These are phyloP conservation scores for Pseudozyma sp. DNA, from an alignment of 1,284 basidiomycete genomes.

Conservation along the genomic window DNA sequence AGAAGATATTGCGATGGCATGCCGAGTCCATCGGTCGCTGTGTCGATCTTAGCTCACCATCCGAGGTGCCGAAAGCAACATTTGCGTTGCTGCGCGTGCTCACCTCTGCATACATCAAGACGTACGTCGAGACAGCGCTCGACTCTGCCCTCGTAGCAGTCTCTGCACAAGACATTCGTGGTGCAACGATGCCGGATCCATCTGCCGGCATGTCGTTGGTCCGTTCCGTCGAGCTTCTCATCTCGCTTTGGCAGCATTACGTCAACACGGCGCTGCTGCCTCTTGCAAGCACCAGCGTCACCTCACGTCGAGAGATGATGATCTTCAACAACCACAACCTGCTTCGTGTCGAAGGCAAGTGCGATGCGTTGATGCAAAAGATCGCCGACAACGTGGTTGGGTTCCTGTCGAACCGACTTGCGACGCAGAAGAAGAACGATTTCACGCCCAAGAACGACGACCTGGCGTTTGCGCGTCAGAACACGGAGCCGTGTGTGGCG, in stretches of 20 bases:
- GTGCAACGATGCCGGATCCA: conserved; percentile 78
- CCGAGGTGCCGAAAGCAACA: conserved; percentile 80
- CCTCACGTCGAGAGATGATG: conserved; percentile 89
- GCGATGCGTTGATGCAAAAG: conserved; percentile 85
- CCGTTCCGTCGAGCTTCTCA: conserved; percentile 84
- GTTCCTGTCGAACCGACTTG: conserved; percentile 75
- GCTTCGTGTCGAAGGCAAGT: conserved; percentile 85
- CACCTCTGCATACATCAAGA: conserved; percentile 85
- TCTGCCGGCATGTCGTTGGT: conserved; percentile 72
- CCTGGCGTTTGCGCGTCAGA: conserved; percentile 89
- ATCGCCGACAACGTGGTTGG: conserved; percentile 76
- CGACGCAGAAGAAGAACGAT: conserved; percentile 94
- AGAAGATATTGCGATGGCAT: conserved; percentile 66
- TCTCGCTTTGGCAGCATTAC: conserved; percentile 97
- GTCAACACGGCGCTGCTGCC: conserved; percentile 90
- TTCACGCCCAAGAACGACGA: conserved; percentile 91
- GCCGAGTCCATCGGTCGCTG: conserved; percentile 67
- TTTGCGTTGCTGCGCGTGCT: conserved; percentile 86
- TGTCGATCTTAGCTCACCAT: conserved; percentile 61
- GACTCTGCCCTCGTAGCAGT: conserved; percentile 83
- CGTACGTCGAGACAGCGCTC: conserved; percentile 89
- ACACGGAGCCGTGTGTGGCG: conserved; percentile 92
- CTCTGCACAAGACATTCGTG: conserved; percentile 75
- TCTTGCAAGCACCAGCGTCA: conserved; percentile 84
- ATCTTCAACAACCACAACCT: conserved; percentile 92